phyloP scores from a whole-genome alignment of 306 rosid genomes.

The Inga oerstediana region DNA sequence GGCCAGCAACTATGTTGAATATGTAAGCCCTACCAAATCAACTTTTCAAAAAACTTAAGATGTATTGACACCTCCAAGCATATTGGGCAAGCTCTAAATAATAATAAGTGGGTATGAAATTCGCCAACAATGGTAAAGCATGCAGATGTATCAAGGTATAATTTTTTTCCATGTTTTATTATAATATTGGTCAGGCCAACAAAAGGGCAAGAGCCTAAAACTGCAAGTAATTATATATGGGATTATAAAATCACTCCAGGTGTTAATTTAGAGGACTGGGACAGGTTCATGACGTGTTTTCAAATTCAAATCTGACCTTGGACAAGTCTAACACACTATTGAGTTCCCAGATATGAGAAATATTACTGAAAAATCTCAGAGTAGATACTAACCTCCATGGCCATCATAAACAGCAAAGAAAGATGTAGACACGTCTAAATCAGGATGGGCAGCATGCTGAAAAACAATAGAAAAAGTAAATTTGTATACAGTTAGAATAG shows the following conservation, averaged over 20 bases:
- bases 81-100: conserved; percentile 12
- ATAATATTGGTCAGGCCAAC: neutral
- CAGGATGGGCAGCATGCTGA: conserved; percentile 91
- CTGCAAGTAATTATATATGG: conserved; percentile 1
- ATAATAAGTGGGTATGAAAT: conserved; percentile 10
- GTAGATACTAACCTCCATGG: conserved; percentile 78
- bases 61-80: conserved; percentile 6
- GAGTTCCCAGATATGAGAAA: conserved; percentile 13
- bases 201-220: conserved; percentile 23
- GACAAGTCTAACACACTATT: conserved; percentile 5
- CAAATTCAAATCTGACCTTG: conserved; percentile 5
- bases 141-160: neutral
- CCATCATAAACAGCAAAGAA: conserved; percentile 98
- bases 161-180: neutral
- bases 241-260: neutral
- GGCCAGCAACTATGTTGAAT: conserved; percentile 15
- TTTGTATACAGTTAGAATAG: neutral
- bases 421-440: conserved; percentile 82
- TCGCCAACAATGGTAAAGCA: neutral
- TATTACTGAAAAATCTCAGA: neutral
- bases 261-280: conserved; percentile 5
- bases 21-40: conserved; percentile 18
- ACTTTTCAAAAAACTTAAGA: conserved; percentile 8
- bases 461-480: conserved; percentile 35
- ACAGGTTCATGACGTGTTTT: conserved; percentile 20